Percentiles rank a stretch among this genome's conserved stretches.
Evolutionary conservation across 371 early-diverging fungal genomes (phyloP).

Genomic region (Mucor indicus): DNA sequence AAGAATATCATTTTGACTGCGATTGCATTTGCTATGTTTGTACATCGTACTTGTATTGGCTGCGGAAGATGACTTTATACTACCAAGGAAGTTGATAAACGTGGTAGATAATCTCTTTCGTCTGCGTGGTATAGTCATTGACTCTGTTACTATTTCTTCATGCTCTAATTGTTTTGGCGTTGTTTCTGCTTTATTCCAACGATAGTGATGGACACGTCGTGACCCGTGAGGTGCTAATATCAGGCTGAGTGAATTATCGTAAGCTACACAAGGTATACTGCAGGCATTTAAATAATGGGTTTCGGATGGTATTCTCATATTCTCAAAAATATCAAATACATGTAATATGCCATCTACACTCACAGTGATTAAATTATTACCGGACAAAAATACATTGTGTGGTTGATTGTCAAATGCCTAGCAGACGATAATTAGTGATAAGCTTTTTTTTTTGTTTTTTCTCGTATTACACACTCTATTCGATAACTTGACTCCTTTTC

Average conservation of each 20-base stretch:
- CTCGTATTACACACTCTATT: constrained; percentile 25
- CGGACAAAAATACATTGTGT: constrained; percentile 40
- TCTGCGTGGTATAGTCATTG: neutral
- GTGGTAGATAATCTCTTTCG: constrained; percentile 10
- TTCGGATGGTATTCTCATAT: constrained; percentile 3
- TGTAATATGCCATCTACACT: constrained; percentile 40
- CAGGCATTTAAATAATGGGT: constrained; percentile 27
- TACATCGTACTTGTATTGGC: neutral
- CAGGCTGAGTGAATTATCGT: constrained; percentile 33
- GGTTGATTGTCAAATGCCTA: constrained; percentile 49
- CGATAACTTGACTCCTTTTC: constrained; percentile 40
- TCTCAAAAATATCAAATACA: constrained; percentile 31
- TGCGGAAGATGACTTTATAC: neutral
- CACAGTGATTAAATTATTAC: constrained; percentile 30
- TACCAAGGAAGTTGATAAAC: constrained; percentile 10
- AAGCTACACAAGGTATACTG: constrained; percentile 40
- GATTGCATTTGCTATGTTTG: too few relatives aligned
- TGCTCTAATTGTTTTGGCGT: neutral
- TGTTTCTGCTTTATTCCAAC: constrained; percentile 17
- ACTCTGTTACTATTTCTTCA: neutral
- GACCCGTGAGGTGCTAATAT: constrained; percentile 37
- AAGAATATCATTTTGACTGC: too few relatives aligned
- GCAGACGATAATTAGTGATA: neutral
- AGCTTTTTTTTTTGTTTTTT: neutral
- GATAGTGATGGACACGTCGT: constrained; percentile 35